Base-by-base conservation (phyloP, 257 asterid genomes). In the Scutellaria barbata region DNA sequence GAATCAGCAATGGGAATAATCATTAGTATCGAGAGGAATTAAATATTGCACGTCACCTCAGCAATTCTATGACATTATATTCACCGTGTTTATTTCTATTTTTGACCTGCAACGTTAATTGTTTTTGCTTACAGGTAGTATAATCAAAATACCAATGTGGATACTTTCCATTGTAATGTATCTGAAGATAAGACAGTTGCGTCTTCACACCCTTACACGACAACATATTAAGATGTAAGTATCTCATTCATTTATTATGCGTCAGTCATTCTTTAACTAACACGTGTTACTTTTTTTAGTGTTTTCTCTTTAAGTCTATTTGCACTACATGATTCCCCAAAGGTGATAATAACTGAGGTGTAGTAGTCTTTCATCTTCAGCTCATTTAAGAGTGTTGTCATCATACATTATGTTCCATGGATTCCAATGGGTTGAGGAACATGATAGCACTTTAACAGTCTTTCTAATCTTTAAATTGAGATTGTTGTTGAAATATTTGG, bases 121-220 rank as follows among this genome's bases (percentile, higher is more conserved):
- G 41, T 33, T 12, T 71, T 71, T 33, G 39, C 69, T 50, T 8
- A 45, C 74, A 69, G 74, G 67, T 69, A 16, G 25, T 33, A 45
- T 55, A 11, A 20, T 69, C 66, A 56, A 40, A 42, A 22, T 69
- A 17, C n/a, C 9, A 13, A 16, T 3, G 14, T 60, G 66, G 50
- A 60, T 60, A 14, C 6, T n/a, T 33, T 25, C 67, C 57, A n/a
- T 70, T 35, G 47, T 11, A 25, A 33, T 57, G 43, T 17, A 45
- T 39, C 35, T 42, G 66, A 56, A 41, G 56, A 30, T 10, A 51
- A n/a, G 14, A 56, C 16, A 55, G 3, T 56, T n/a, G 57, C 25
- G 43, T 22, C 6, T 63, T 40, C 41, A 41, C 54, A 41, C 10
- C 11, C 20, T 47, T 42, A 42, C 22, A 42, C 8, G 16, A 10